These are phyloP conservation scores for Chloris gayana DNA, from an alignment of 176 grass and related monocot genomes.

Conservation along the genomic window DNA sequence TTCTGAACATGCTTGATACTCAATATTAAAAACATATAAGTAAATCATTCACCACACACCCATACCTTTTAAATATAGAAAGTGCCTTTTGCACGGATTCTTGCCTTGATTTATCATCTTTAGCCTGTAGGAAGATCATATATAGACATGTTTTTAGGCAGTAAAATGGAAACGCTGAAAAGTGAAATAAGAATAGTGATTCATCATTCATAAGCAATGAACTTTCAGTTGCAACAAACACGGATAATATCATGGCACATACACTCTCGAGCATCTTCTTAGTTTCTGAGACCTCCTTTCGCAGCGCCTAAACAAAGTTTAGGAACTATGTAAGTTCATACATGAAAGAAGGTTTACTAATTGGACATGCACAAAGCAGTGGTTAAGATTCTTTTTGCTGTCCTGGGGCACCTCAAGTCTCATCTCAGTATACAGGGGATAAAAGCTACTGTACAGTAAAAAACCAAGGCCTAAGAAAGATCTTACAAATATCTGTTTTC, in stretches of 20 bases:
- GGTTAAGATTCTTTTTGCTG: too few species aligned
- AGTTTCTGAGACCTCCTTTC: not conserved
- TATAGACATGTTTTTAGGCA: conserved; percentile 10
- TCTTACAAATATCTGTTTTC: not conserved
- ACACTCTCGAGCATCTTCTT: not conserved
- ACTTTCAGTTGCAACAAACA: conserved; percentile 5
- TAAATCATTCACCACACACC: not conserved
- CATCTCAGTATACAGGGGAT: not conserved
- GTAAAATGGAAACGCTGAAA: not conserved
- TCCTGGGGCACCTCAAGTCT: not conserved
- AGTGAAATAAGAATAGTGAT: not conserved
- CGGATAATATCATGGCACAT: conserved; percentile 12
- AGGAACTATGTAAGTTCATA: not conserved
- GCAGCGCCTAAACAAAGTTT: conserved; percentile 1
- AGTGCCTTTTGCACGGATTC: not conserved
- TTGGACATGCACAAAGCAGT: not conserved
- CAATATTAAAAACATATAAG: conserved; percentile 17
- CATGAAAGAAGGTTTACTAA: not conserved
- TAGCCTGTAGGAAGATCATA: conserved; percentile 12
- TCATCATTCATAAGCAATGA: not conserved
- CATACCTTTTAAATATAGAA: conserved; percentile 6
- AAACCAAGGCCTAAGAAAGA: not conserved
- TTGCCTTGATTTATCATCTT: not conserved
- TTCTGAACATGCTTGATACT: not conserved
- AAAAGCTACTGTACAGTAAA: not conserved